These are phyloP conservation scores for Puccinia hordei DNA, from an alignment of 1,284 basidiomycete species.

Conservation along the genomic window DNA sequence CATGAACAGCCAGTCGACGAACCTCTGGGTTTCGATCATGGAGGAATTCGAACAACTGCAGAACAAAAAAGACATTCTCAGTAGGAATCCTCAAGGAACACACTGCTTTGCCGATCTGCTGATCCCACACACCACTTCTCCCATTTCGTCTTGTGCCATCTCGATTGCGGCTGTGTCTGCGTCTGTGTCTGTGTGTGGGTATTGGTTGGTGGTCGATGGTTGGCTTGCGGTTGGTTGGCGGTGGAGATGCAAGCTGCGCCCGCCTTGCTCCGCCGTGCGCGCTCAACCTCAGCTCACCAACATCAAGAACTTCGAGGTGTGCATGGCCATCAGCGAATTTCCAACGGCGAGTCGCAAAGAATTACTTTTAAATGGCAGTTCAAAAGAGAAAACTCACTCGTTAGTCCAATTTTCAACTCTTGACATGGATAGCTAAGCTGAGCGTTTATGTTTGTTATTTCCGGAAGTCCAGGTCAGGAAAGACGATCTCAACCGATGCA, in stretches of 20 bases:
- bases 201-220: neutral
- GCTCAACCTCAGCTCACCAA: no score
- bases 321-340: no score
- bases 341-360: no score
- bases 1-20: slow-evolving; percentile 79
- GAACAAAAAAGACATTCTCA: slow-evolving; percentile 45
- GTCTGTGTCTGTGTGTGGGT: no score
- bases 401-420: neutral
- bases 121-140: slow-evolving; percentile 43
- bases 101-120: neutral
- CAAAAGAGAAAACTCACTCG: slow-evolving; percentile 25
- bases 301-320: no score
- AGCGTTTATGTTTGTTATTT: neutral
- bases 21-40: slow-evolving; percentile 84
- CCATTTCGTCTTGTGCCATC: slow-evolving; percentile 29
- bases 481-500: slow-evolving; percentile 26
- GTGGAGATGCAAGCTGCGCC: no score
- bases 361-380: no score
- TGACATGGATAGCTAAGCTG: neutral
- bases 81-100: neutral
- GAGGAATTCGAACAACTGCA: slow-evolving; percentile 78
- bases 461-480: slow-evolving; percentile 6
- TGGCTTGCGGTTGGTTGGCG: neutral
- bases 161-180: neutral
- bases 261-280: no score